These are phyloP conservation scores for Kwoniella shivajii DNA, from an alignment of 1,284 basidiomycete species.

Conservation along the genomic window DNA sequence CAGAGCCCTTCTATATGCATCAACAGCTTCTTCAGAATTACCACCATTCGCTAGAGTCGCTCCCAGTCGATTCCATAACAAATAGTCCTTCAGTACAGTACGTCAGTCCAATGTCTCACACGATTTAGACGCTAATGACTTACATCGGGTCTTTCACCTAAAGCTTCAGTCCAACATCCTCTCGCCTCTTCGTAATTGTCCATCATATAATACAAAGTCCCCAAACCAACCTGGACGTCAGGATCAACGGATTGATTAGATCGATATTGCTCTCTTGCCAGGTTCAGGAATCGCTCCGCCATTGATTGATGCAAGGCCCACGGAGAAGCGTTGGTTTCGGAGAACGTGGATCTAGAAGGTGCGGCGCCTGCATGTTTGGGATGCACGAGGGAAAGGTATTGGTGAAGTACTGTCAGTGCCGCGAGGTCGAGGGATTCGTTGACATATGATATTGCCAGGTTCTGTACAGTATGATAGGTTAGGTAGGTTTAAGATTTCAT, in stretches of 20 bases:
- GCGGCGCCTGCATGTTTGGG: constrained; percentile 61
- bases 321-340: constrained; percentile 58
- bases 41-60: constrained; percentile 94
- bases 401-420: constrained; percentile 82
- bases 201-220: constrained; percentile 86
- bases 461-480: constrained; percentile 62
- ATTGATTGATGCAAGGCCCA: constrained; percentile 85
- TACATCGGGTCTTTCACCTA: constrained; percentile 72
- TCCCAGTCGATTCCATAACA: constrained; percentile 95
- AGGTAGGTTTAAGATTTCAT: neutral
- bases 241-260: constrained; percentile 73
- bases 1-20: constrained; percentile 92
- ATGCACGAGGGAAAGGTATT: constrained; percentile 79
- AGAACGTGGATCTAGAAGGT: constrained; percentile 31
- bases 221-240: constrained; percentile 91
- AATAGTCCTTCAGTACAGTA: constrained; percentile 70
- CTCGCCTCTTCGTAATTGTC: constrained; percentile 57
- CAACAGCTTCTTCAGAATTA: constrained; percentile 91
- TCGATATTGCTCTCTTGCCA: constrained; percentile 77
- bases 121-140: constrained; percentile 21
- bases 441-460: constrained; percentile 93
- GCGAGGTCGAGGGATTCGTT: constrained; percentile 92
- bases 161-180: constrained; percentile 88
- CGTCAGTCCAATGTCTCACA: neutral
- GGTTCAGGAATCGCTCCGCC: constrained; percentile 79